A percentile compares a stretch with the other conserved stretches of the same genome.
Conservation (phyloP, 306 rosid species). For the Prunus mume region DNA sequence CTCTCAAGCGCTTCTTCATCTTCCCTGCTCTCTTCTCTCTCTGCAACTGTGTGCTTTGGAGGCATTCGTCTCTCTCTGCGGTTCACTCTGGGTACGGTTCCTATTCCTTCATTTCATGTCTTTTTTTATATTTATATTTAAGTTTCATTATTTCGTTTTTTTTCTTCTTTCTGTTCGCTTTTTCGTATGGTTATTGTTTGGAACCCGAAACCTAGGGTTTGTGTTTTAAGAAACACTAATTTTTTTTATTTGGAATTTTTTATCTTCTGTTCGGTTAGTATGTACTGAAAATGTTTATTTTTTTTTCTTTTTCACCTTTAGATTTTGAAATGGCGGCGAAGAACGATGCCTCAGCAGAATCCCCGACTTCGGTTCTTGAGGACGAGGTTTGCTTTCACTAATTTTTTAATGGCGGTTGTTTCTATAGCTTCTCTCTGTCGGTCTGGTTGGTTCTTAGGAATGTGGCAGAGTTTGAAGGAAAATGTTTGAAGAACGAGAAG, state of each 20-base stretch:
- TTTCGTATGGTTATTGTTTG: not conserved
- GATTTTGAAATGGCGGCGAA: constrained; percentile 53
- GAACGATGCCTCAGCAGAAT: constrained; percentile 48
- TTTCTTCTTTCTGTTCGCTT: not conserved
- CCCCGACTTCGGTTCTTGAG: constrained; percentile 84
- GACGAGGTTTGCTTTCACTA: constrained; percentile 52
- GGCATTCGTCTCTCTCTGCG: constrained; percentile 10
- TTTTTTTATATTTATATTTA: not conserved
- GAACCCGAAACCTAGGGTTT: constrained; percentile 17
- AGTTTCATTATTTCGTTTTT: not conserved
- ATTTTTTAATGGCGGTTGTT: not conserved
- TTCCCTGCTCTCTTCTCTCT: constrained; percentile 7
- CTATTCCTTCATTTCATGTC: not conserved
- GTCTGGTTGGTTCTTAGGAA: not conserved
- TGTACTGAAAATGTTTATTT: not conserved
- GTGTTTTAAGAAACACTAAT: not conserved
- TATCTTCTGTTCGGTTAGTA: not conserved
- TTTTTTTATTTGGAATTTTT: not conserved
- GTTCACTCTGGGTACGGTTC: not conserved
- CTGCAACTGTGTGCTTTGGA: not conserved
- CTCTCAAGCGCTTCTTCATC: constrained; percentile 6
- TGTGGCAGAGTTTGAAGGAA: not conserved
- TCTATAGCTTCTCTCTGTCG: not conserved
- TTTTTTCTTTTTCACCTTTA: constrained; percentile 3
- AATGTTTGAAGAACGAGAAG: not conserved